Percentiles rank a stretch among this genome's conserved stretches.
Evolutionary conservation across 305 asterid species (phyloP).

Genomic region (Rubia tinctorum): DNA sequence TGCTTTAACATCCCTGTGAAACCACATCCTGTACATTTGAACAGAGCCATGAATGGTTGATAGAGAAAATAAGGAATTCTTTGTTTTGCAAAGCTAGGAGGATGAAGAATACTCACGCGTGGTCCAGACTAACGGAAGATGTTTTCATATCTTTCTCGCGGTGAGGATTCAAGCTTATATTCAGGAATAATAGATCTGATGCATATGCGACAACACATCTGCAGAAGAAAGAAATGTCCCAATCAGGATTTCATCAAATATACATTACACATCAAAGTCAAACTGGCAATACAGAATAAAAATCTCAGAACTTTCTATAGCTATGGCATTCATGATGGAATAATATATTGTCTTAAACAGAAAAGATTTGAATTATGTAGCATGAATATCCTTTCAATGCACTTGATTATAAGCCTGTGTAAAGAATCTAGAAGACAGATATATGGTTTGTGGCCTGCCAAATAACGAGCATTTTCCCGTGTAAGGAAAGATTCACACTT

Average conservation of each 20-base stretch:
- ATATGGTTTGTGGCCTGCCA: neutral
- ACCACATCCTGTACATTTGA: constrained; percentile 83
- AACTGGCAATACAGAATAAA: neutral
- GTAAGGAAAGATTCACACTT: neutral
- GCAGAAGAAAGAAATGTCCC: constrained; percentile 21
- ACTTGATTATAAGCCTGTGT: neutral
- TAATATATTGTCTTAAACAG: neutral
- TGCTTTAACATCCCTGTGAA: constrained; percentile 82
- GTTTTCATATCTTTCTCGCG: constrained; percentile 66
- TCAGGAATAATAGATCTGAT: constrained; percentile 78
- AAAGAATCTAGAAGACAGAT: neutral
- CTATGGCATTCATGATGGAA: too few species aligned
- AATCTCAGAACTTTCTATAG: neutral
- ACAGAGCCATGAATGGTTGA: neutral
- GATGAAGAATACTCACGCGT: constrained; percentile 56
- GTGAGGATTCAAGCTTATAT: constrained; percentile 82
- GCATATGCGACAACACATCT: constrained; percentile 95
- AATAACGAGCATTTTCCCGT: neutral
- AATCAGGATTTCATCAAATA: constrained; percentile 4
- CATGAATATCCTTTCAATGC: neutral
- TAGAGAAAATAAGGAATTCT: neutral
- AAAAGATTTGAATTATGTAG: neutral
- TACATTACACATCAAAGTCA: neutral
- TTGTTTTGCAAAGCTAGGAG: neutral
- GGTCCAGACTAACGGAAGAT: constrained; percentile 77